Percentiles rank a stretch among this genome's conserved stretches.
phyloP scores from a whole-genome alignment of 2,329 filamentous ascomycete genomes.

The Cercospora janseana region DNA sequence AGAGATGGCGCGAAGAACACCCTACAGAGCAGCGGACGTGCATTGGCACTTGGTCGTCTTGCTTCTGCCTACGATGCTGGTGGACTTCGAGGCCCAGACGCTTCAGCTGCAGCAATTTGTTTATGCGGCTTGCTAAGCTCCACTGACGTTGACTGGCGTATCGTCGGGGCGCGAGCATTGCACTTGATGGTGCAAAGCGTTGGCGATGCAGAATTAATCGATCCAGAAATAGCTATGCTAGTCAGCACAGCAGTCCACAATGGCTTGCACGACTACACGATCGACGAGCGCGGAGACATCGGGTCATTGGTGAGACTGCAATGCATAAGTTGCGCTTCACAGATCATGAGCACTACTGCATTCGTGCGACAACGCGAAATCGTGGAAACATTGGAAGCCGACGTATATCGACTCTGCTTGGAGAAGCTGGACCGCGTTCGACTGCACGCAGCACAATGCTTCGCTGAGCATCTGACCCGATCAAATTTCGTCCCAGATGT shows the following conservation, averaged over 20 bases:
- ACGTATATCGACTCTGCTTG: slow-evolving; percentile 65
- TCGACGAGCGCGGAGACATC: slow-evolving; percentile 82
- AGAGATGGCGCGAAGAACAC: slow-evolving; percentile 42
- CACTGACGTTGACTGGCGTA: slow-evolving; percentile 46
- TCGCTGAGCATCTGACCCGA: slow-evolving; percentile 9
- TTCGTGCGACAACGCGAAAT: slow-evolving; percentile 5
- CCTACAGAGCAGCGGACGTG: slow-evolving; percentile 43
- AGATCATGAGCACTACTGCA: slow-evolving; percentile 14
- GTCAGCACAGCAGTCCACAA: slow-evolving; percentile 34
- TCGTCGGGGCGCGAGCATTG: slow-evolving; percentile 43
- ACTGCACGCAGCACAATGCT: slow-evolving; percentile 57
- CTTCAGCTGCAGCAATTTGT: slow-evolving; percentile 34
- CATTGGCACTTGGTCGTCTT: slow-evolving; percentile 46
- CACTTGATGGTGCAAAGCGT: slow-evolving; percentile 27
- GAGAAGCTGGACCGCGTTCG: slow-evolving; percentile 92
- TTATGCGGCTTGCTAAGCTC: slow-evolving; percentile 34
- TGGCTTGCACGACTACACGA: slow-evolving; percentile 83
- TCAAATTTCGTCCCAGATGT: slow-evolving; percentile 18
- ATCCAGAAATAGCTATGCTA: slow-evolving; percentile 10
- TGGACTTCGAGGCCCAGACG: slow-evolving; percentile 24
- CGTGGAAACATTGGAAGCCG: slow-evolving; percentile 24
- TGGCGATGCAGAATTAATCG: slow-evolving; percentile 3
- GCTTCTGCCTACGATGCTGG: slow-evolving; percentile 17
- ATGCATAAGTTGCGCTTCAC: slow-evolving; percentile 63
- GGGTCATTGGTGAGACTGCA: slow-evolving; percentile 82